phyloP scores from a whole-genome alignment of 2,329 filamentous ascomycete genomes.

The Myriosclerotinia duriaeana region DNA sequence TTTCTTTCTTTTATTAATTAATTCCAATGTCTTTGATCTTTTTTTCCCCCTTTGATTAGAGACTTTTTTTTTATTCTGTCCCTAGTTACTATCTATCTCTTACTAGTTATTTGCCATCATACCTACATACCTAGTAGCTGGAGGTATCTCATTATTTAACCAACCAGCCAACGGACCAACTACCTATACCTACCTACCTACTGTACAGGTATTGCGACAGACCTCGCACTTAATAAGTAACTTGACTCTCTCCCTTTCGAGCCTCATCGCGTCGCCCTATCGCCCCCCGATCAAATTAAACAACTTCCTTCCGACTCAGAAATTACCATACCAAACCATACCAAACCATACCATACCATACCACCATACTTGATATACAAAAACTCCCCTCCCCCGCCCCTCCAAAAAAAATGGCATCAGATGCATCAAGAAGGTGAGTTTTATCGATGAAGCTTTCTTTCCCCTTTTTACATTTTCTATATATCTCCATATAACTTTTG shows the following conservation, averaged over 20 bases:
- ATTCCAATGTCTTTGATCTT: conserved; percentile 17
- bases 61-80: no score
- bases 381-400: background rate
- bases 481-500: background rate
- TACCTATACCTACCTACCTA: background rate
- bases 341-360: background rate
- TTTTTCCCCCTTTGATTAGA: background rate
- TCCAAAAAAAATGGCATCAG: conserved; percentile 29
- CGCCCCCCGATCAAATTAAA: background rate
- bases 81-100: no score
- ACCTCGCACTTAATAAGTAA: background rate
- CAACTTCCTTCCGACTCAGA: background rate
- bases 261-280: conserved; percentile 1
- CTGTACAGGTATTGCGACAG: background rate
- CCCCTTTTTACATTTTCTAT: background rate
- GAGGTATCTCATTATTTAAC: background rate
- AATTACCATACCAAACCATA: background rate
- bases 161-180: background rate
- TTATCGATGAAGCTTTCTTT: background rate
- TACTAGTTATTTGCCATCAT: conserved; percentile 6
- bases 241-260: background rate
- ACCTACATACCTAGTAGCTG: background rate
- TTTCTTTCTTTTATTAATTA: background rate
- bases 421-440: conserved; percentile 38
- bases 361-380: background rate